Percentiles rank a stretch among this genome's conserved stretches.
These are phyloP conservation scores for Aspergillus brunneoviolaceus DNA, from an alignment of 2,329 filamentous ascomycete species.

Conservation along the genomic window DNA sequence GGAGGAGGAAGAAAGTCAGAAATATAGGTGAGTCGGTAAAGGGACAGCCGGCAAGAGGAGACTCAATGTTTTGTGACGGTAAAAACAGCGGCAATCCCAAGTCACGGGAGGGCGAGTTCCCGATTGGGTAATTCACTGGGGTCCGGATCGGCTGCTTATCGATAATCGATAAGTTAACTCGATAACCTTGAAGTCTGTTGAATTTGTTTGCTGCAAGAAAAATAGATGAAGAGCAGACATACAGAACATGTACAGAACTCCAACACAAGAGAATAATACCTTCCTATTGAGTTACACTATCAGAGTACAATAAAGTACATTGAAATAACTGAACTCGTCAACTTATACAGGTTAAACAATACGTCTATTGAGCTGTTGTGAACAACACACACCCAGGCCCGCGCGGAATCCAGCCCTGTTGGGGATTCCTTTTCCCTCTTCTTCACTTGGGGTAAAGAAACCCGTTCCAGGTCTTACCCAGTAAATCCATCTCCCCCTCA, in stretches of 20 bases:
- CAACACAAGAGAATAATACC: too few species aligned
- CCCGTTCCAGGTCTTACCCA: neutral
- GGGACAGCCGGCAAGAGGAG: neutral
- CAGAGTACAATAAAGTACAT: too few species aligned
- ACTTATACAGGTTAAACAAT: too few species aligned
- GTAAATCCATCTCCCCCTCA: neutral
- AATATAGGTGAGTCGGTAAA: constrained; percentile 13
- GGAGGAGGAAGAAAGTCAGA: constrained; percentile 6
- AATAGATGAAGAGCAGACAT: too few species aligned
- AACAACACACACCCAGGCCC: neutral
- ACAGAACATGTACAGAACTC: too few species aligned
- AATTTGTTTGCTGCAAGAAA: too few species aligned
- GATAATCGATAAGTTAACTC: neutral
- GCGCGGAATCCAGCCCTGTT: constrained; percentile 9
- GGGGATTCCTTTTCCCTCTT: constrained; percentile 9
- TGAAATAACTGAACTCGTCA: too few species aligned
- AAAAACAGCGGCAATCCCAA: neutral
- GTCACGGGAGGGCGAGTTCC: neutral
- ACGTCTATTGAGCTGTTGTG: neutral
- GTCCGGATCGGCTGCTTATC: neutral
- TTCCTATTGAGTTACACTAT: too few species aligned
- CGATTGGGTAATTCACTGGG: neutral
- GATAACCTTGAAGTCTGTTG: too few species aligned
- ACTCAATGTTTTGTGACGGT: constrained; percentile 12
- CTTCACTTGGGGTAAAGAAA: constrained; percentile 14